Percentiles rank a stretch among this genome's conserved stretches.
Evolutionary conservation across 306 rosid genomes (phyloP).

Genomic region (Cucurbita pepo): DNA sequence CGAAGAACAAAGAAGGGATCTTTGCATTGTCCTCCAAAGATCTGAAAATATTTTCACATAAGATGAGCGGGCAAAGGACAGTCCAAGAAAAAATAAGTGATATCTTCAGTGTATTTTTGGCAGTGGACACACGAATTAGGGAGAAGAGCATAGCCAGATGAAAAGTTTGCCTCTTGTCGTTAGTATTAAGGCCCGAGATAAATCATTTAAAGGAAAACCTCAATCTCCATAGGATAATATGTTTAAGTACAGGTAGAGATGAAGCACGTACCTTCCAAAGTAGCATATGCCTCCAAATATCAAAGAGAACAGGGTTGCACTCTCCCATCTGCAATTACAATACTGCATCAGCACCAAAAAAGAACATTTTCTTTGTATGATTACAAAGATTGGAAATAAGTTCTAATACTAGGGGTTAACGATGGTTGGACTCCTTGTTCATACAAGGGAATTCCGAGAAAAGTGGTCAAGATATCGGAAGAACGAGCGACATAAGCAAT

Average conservation of each 20-base stretch:
- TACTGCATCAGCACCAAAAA: slow-evolving; percentile 30
- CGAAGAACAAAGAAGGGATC: neutral
- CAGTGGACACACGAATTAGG: neutral
- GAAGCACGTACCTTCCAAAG: slow-evolving; percentile 51
- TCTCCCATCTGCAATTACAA: slow-evolving; percentile 68
- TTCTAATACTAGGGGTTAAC: neutral
- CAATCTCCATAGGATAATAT: neutral
- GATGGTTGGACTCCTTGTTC: slow-evolving; percentile 9
- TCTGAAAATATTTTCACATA: neutral
- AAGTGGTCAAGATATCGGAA: slow-evolving; percentile 56
- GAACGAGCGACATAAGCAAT: slow-evolving; percentile 66
- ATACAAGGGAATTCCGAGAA: slow-evolving; percentile 55
- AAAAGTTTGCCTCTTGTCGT: neutral
- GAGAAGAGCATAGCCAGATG: neutral
- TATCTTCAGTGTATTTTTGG: neutral
- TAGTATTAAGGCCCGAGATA: neutral
- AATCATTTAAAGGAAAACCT: neutral
- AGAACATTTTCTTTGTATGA: neutral
- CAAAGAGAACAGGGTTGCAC: slow-evolving; percentile 62
- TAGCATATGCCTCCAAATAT: slow-evolving; percentile 59
- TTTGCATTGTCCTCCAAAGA: neutral
- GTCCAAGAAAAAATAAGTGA: neutral
- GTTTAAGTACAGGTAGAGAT: slow-evolving; percentile 2
- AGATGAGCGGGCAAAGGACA: neutral
- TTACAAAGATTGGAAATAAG: neutral